These are phyloP conservation scores for Leishmania arabica DNA, from an alignment of 208 protist genomes.

Conservation along the genomic window DNA sequence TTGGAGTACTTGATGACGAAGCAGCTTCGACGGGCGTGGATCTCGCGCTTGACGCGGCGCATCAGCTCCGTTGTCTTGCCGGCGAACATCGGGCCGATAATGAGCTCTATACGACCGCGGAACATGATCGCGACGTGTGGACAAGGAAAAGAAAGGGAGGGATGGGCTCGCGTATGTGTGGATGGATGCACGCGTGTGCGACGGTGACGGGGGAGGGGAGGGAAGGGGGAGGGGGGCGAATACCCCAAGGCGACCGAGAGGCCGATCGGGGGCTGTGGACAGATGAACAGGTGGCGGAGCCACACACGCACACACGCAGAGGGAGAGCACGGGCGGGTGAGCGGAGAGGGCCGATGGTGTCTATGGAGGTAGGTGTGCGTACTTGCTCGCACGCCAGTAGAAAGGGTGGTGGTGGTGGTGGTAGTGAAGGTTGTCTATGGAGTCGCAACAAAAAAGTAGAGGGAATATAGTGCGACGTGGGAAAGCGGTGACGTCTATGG, in stretches of 20 bases:
- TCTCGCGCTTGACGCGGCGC: constrained; percentile 85
- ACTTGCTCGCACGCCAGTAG: not conserved
- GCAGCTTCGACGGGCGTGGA: constrained; percentile 72
- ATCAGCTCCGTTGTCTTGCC: constrained; percentile 96
- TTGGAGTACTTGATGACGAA: constrained; percentile 93
- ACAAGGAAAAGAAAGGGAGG: not conserved
- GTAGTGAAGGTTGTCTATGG: not conserved
- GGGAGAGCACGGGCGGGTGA: not conserved
- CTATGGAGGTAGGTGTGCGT: not conserved
- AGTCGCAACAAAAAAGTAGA: not conserved
- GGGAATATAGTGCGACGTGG: constrained; percentile 12
- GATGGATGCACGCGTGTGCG: not conserved
- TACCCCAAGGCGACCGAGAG: not conserved
- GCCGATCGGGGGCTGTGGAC: not conserved
- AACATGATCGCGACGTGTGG: constrained; percentile 9
- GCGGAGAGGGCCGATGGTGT: not conserved
- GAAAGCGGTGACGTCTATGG: not conserved
- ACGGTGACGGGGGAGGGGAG: not conserved
- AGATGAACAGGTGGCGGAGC: not conserved
- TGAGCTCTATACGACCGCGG: constrained; percentile 78
- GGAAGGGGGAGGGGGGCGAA: not conserved
- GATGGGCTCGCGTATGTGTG: not conserved
- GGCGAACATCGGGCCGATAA: constrained; percentile 96
- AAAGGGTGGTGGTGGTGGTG: not conserved
- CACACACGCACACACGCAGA: not conserved